Evolutionary conservation across 2,329 filamentous ascomycete species (phyloP), one percentile per base, ranked within the genome.

Genomic region (Trichoderma sp.): DNA sequence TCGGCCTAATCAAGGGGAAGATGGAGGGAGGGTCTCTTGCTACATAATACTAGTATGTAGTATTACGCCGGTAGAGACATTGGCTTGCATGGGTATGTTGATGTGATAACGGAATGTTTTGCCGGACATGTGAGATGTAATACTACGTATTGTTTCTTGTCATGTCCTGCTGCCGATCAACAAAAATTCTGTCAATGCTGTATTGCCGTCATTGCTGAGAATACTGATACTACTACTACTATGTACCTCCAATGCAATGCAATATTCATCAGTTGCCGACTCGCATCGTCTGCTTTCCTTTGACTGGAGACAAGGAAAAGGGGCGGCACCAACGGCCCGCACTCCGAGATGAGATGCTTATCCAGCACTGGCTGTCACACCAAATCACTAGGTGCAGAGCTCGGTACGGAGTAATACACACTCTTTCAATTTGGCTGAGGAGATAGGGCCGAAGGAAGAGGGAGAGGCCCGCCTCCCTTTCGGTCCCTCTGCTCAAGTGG

Each of bases 271-370:
- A 25, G 45, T 59, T 59, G 57, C 13, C 27, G n/a, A 22, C 19
- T 17, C n/a, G n/a, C 13, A 22, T 22, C 35, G 60, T 25, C 52
- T 42, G 32, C 25, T 15, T 2, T 53, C 9, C 17, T 19, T 3
- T 50, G 42, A 10, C 58, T 9, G 12, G 58, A 48, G 19, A n/a
- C 59, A 29, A n/a, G 6, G 9, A 54, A 64, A 64, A 45, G 61
- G 61, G 61, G 61, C 61, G 50, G 61, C 61, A n/a, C 61, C 61
- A 64, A 54, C 61, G 61, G 61, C 61, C 61, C 61, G 61, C 48
- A 64, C 45, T 52, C 61, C 61, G 61, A 56, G 61, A 64, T 64
- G 61, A 56, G 61, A 64, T 64, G 35, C 61, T 56, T 56, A 54
- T 64, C 52, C 35, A 56, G 61, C 25, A 42, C 39, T 27, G 50